A percentile compares a stretch with the other conserved stretches of the same genome.
These are phyloP conservation scores for Plasmodium berghei DNA, from an alignment of 169 alveolate genomes.

Conservation along the genomic window DNA sequence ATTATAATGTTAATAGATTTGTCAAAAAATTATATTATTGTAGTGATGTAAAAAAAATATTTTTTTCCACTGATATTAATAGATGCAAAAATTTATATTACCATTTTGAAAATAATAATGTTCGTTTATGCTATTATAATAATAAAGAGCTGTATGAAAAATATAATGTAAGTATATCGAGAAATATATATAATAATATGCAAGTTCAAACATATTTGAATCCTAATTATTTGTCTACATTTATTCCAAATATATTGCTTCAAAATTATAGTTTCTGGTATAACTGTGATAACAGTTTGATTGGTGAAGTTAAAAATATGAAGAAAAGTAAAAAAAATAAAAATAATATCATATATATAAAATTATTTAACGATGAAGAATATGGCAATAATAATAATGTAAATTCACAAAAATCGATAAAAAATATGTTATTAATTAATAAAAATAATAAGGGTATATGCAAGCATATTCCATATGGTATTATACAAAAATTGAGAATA, in stretches of 20 bases:
- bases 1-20: slow-evolving; percentile 51
- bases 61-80: slow-evolving; percentile 59
- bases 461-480: slow-evolving; percentile 20
- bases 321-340: slow-evolving; percentile 64
- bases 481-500: slow-evolving; percentile 52
- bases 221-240: slow-evolving; percentile 55
- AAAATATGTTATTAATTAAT: neutral
- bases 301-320: slow-evolving; percentile 59
- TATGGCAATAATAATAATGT: neutral
- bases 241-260: slow-evolving; percentile 40
- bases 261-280: slow-evolving; percentile 69
- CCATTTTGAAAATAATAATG: slow-evolving; percentile 76
- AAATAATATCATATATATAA: slow-evolving; percentile 48
- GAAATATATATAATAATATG: slow-evolving; percentile 71
- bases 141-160: slow-evolving; percentile 38
- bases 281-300: slow-evolving; percentile 34
- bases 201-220: slow-evolving; percentile 60
- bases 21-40: slow-evolving; percentile 67
- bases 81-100: slow-evolving; percentile 71
- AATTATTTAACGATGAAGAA: slow-evolving; percentile 18
- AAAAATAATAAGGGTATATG: neutral
- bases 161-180: slow-evolving; percentile 38
- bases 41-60: slow-evolving; percentile 75
- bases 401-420: neutral
- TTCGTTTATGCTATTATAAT: slow-evolving; percentile 71